Base-by-base conservation (phyloP, 164 flowering plant species). In the Annona cherimola region DNA sequence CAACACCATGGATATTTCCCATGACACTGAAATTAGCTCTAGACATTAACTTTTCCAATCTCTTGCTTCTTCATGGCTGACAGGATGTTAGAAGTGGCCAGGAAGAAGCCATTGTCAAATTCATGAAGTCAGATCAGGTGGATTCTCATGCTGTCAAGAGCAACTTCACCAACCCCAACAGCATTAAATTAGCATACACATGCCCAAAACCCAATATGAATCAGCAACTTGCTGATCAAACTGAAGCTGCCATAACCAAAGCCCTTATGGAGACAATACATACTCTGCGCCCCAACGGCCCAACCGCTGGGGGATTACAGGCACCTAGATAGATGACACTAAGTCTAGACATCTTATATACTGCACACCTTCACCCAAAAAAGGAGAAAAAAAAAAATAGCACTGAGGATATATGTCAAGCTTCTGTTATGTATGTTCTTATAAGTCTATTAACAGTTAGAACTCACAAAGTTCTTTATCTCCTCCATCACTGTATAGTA, bases 401-500 rank as follows among this genome's bases (percentile, higher is more conserved):
- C 3, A 50, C 54, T 4, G 5, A 19, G 1, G 42, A 44, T 16
- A 50, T 45, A 68, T 45, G 70, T 68, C 70, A 46, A 68, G 70
- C 70, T 68, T 68, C 70, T 68, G 59, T 50, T 45, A 68, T 50
- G 70, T 50, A 68, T 50, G 42, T 26, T 42, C 59, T 69, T 71
- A 77, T 71, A 77, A 76, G 61, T 65, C 72, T 85, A 83, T 76
- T 59, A 76, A 77, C 81, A 70, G 80, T 84, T 70, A 75, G 88
- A 76, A 80, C 83, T 70, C 82, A 88, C 89, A 74, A 91, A 91
- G 76, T 79, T 77, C 57, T 77, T 79, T 60, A 91, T 85, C 84
- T 88, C 94, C 69, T 86, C 91, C 93, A 90, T 90, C 26, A 92
- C 86, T 1, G 73, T 77, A 63, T 87, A 82, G 83, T 85, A 92